These are phyloP conservation scores for Naganishia onofrii DNA, from an alignment of 768 basidiomycete genomes.

Conservation along the genomic window DNA sequence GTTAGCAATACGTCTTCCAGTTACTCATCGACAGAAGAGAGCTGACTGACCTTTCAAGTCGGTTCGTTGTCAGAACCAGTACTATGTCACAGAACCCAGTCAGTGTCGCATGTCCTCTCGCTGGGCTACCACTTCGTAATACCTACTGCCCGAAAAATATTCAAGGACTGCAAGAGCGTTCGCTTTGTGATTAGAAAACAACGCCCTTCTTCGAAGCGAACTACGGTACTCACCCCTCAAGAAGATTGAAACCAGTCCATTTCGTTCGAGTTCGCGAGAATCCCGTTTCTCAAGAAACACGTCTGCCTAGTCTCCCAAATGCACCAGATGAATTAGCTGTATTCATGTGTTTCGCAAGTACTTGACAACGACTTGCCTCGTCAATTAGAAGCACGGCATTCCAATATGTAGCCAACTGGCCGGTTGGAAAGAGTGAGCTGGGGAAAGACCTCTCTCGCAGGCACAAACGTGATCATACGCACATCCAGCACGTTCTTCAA, in stretches of 20 bases:
- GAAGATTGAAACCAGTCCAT: conserved; percentile 11
- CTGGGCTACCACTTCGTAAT: neutral
- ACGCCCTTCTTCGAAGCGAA: neutral
- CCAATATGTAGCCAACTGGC: conserved; percentile 8
- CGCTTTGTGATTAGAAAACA: neutral
- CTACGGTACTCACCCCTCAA: conserved; percentile 1
- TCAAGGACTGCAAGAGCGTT: neutral
- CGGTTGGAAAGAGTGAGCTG: neutral
- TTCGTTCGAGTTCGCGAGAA: conserved; percentile 13
- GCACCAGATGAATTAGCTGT: neutral
- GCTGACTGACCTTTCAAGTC: neutral
- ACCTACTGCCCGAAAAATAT: conserved; percentile 5
- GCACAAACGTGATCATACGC: neutral
- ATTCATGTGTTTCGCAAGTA: neutral
- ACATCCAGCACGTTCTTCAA: conserved; percentile 11
- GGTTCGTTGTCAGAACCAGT: conserved; percentile 6
- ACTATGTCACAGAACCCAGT: neutral
- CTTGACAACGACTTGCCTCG: neutral
- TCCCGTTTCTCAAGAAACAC: conserved; percentile 11
- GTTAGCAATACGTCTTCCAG: neutral
- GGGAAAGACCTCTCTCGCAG: neutral
- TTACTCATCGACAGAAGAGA: neutral
- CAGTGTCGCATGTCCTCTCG: neutral
- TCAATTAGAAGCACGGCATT: conserved; percentile 12
- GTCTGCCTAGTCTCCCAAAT: neutral